Base-by-base conservation (phyloP, 805 yeast genomes). In the Henningerozyma blattae region DNA sequence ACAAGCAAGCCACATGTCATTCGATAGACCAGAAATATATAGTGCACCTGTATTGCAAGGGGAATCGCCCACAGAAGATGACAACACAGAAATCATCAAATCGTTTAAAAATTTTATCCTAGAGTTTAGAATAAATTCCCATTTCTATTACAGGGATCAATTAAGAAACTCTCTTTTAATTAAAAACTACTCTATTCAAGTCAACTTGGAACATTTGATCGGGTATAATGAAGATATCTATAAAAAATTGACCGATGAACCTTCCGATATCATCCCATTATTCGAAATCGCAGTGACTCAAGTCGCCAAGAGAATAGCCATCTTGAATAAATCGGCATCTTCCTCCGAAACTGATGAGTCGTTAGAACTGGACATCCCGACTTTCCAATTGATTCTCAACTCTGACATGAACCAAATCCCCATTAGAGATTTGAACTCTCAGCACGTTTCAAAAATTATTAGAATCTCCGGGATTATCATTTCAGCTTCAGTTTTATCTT, bases 401-500 rank as follows among this genome's bases (percentile, higher is more conserved):
- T 78, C 93, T 10, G 75, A 76, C 35, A 79, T 93, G 13, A 72
- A 75, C 37, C 72, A 75, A 38, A 67, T 78, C 3, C 67, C 89
- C 1, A 74, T 91, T 38, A 72, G 98, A 54, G 76, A 84, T 36
- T 65, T 91, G 37, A 89, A 81, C 53, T 78, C 95, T 2, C 83
- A 79, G 31, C 84, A 84, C 53, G 86, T 91, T 40, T 75, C 95
- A 18, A 83, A 85, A 54, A 79, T 91, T 35, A 89, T 91, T 24
- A 68, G 95, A 36, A 73, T 91, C 29, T 82, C 94, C 15, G 99
- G 99, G 20, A 91, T 91, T 47, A 71, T 91, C 46, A 89, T 91
- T 38, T 79, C 93, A 33, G 82, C 96, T 1, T 82, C 95, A 3
- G 87, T 93, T 19, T 67, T 91, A 36, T 67, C 80, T 22, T 86